Conservation (phyloP, 2,329 filamentous ascomycete genomes). For the Fusarium abutilonis region DNA sequence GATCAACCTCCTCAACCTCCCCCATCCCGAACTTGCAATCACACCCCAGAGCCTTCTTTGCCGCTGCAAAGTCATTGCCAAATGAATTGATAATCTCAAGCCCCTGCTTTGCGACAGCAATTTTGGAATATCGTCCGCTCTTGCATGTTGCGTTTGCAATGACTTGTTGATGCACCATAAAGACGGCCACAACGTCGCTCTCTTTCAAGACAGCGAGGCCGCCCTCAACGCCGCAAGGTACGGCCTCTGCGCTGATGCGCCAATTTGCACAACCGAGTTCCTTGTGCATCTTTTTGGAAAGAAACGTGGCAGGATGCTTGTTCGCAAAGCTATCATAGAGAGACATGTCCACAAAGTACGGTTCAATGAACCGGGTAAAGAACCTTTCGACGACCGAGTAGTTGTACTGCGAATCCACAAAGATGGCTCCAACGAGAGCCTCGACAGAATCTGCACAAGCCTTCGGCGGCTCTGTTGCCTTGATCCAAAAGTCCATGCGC, state of each 20-base stretch:
- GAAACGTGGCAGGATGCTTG: conserved; percentile 82
- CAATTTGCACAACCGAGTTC: conserved; percentile 72
- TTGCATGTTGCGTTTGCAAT: conserved; percentile 69
- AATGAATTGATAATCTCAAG: conserved; percentile 59
- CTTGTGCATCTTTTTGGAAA: conserved; percentile 70
- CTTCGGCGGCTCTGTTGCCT: conserved; percentile 73
- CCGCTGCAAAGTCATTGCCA: conserved; percentile 59
- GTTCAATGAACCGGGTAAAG: conserved; percentile 77
- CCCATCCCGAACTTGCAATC: conserved; percentile 58
- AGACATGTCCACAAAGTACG: conserved; percentile 85
- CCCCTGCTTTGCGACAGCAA: conserved; percentile 70
- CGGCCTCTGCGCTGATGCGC: conserved; percentile 63
- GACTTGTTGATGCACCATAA: conserved; percentile 79
- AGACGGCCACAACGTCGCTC: conserved; percentile 72
- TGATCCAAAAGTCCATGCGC: conserved; percentile 74
- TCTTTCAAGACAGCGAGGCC: conserved; percentile 52
- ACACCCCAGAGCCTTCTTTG: conserved; percentile 69
- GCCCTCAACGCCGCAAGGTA: conserved; percentile 54
- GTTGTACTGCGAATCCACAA: conserved; percentile 87
- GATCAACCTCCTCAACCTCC: conserved; percentile 3
- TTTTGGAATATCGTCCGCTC: conserved; percentile 78
- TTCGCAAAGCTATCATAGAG: conserved; percentile 89
- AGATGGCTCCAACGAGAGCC: conserved; percentile 87
- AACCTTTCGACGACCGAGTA: conserved; percentile 78
- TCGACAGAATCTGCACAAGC: conserved; percentile 87